Evolutionary conservation across 164 flowering plant genomes (phyloP).

Genomic region (Amborella trichopoda): DNA sequence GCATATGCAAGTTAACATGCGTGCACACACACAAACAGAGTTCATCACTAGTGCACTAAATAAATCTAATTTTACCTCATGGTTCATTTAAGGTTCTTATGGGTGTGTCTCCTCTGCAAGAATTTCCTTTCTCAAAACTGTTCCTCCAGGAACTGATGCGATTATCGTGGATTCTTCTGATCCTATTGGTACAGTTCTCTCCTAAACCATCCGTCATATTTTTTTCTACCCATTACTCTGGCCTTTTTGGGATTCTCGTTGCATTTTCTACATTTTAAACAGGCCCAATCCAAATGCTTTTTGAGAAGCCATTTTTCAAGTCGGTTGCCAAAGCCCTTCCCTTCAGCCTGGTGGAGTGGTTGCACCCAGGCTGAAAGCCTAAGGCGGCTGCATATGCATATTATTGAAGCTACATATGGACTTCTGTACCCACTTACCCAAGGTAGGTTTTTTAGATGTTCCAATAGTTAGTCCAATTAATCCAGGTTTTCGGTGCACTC

Average conservation of each 20-base stretch:
- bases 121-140: constrained; percentile 86
- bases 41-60: too few relatives aligned
- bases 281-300: constrained; percentile 50
- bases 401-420: constrained; percentile 59
- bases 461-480: background rate
- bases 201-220: too few relatives aligned
- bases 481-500: too few relatives aligned
- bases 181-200: constrained; percentile 95
- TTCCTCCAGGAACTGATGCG: constrained; percentile 90
- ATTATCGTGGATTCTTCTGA: constrained; percentile 97
- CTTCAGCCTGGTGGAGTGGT: constrained; percentile 65
- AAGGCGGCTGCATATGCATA: constrained; percentile 38
- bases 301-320: constrained; percentile 32
- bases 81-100: too few relatives aligned
- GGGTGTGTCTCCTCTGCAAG: too few relatives aligned
- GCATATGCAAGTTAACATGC: too few relatives aligned
- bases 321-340: constrained; percentile 45
- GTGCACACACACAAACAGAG: too few relatives aligned
- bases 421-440: constrained; percentile 54
- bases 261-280: too few relatives aligned
- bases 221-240: too few relatives aligned
- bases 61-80: too few relatives aligned
- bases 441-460: constrained; percentile 17
- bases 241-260: too few relatives aligned
- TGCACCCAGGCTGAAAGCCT: constrained; percentile 55